Evolutionary conservation across 164 flowering plant species (phyloP), one percentile per base, ranked within the genome.

Genomic region (Nelumbo lutea): DNA sequence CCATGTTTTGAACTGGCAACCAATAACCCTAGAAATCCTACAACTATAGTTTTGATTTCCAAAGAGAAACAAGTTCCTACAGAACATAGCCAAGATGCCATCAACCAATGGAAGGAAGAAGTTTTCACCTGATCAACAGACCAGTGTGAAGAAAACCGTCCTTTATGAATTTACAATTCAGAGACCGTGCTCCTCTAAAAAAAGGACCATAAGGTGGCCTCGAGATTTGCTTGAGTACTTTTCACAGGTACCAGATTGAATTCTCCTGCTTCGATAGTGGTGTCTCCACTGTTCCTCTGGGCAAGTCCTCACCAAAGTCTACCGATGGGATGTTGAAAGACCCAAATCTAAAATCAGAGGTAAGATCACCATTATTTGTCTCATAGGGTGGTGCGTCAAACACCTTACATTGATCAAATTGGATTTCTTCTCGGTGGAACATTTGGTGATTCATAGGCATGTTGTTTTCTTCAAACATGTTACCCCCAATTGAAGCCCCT

Each of bases 221-320:
- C 14, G 27, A 15, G 1, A 53, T n/a, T 5, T 11, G 15, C 11
- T 50, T 6, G 6, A 51, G 40, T 5, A 7, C 39, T 13, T 64
- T 51, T 73, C 71, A 76, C 59, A 61, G 14, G 77, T 75, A 89
- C 97, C 97, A 91, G 9, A 80, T 65, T 6, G 84, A 61, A 3
- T n/a, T 68, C 59, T 85, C 90, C 61, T 76, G 85, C 81, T 81
- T 83, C 38, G 77, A 71, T 59, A 68, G n/a, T n/a, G n/a, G 2
- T 1, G 62, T 59, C 39, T 81, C 87, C 61, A 72, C 77, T 1
- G 75, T 66, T 61, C 70, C 82, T 42, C 79, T 73, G 15, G 70
- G 70, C 39, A 79, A 52, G 8, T 66, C 57, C 42, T 77, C 84
- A 0, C 57, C 3, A 62, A 67, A 86, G 61, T 84, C 88, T 11